A percentile compares a stretch with the other conserved stretches of the same genome.
phyloP scores from a whole-genome alignment of 2,329 filamentous ascomycete species.

The Aspergillus novofumigatus region DNA sequence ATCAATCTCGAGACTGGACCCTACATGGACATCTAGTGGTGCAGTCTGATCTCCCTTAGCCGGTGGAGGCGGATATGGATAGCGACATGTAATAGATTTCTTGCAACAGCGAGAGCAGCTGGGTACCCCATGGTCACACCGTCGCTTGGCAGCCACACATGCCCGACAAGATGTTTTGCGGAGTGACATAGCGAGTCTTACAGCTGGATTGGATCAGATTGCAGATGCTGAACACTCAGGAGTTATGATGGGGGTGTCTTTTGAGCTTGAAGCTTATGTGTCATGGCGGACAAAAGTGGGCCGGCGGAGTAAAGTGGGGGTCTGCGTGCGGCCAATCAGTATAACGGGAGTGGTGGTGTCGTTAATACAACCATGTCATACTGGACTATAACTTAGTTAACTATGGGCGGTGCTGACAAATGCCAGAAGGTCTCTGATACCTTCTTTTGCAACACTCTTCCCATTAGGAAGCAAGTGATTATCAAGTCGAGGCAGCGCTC shows the following conservation, averaged over 20 bases:
- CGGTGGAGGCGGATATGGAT: slow-evolving; percentile 4
- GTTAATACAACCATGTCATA: too few relatives aligned
- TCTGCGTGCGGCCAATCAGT: neutral
- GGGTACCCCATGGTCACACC: neutral
- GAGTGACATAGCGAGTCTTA: neutral
- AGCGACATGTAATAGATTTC: neutral
- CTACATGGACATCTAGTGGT: neutral
- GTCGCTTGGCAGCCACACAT: slow-evolving; percentile 3
- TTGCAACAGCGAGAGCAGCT: slow-evolving; percentile 3
- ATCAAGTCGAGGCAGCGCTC: too few relatives aligned
- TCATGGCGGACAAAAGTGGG: neutral
- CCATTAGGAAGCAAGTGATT: too few relatives aligned
- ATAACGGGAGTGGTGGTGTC: neutral
- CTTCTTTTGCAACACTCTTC: too few relatives aligned
- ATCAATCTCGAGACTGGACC: neutral
- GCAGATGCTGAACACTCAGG: neutral
- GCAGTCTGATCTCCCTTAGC: neutral
- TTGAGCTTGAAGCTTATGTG: neutral
- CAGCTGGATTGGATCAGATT: neutral
- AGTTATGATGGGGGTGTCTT: neutral
- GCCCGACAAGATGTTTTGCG: slow-evolving; percentile 2
- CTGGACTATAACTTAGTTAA: too few relatives aligned
- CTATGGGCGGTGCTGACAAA: too few relatives aligned
- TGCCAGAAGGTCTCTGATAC: too few relatives aligned
- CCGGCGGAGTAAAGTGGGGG: neutral